Percentiles rank a stretch among this genome's conserved stretches.
phyloP scores from a whole-genome alignment of 768 basidiomycete genomes.

The Phaeotremella skinneri region DNA sequence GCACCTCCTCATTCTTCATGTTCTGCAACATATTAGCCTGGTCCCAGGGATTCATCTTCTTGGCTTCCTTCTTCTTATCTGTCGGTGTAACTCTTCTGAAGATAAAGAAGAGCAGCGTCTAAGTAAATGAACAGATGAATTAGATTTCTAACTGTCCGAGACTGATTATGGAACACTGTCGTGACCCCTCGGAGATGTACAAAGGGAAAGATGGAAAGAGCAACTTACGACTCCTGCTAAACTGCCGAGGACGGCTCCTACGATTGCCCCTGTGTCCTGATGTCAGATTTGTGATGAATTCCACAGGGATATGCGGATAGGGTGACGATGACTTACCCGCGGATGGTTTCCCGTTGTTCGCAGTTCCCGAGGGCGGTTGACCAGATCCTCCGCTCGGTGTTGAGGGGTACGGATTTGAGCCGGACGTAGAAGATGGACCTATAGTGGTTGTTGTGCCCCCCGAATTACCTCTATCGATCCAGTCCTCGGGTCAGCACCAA shows the following conservation, averaged over 20 bases:
- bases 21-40: conserved; percentile 39
- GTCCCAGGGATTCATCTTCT: conserved; percentile 38
- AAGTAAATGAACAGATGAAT: background rate
- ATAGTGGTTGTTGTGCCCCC: conserved; percentile 5
- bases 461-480: conserved; percentile 8
- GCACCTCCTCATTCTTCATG: conserved; percentile 42
- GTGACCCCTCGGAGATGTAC: background rate
- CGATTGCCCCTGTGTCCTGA: conserved; percentile 20
- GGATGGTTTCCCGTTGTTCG: background rate
- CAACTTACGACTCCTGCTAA: conserved; percentile 23
- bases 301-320: conserved; percentile 5
- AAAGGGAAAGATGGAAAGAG: background rate
- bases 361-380: background rate
- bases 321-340: conserved; percentile 2
- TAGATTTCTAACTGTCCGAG: background rate
- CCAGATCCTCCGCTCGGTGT: background rate
- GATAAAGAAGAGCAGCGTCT: conserved; percentile 16
- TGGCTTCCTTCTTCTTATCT: conserved; percentile 10
- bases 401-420: background rate
- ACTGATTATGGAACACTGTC: too few relatives aligned
- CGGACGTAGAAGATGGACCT: background rate
- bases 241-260: conserved; percentile 20
- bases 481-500: too few relatives aligned
- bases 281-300: background rate
- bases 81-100: conserved; percentile 18